A percentile compares a stretch with the other conserved stretches of the same genome.
Evolutionary conservation across 2,329 filamentous ascomycete genomes (phyloP).

Genomic region (Verticillium nubilum): DNA sequence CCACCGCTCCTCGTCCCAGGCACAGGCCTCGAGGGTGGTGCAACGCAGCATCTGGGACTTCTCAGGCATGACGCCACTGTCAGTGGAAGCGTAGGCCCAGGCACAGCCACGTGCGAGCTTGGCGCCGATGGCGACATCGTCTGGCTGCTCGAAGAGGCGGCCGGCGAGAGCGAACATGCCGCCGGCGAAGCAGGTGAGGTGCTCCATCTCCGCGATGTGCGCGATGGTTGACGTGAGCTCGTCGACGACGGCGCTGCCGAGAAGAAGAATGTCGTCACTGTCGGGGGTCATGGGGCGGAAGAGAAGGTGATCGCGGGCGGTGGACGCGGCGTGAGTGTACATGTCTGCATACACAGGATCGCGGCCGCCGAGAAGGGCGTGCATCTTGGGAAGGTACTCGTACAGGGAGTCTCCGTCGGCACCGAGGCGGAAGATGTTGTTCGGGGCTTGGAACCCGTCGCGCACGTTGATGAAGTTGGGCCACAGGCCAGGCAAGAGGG

Average conservation of each 20-base stretch:
- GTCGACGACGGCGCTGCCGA: conserved; percentile 29
- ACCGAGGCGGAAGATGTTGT: conserved; percentile 28
- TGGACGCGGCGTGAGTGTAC: conserved; percentile 49
- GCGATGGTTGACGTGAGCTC: conserved; percentile 7
- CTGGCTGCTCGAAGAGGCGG: conserved; percentile 31
- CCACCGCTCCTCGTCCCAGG: background rate
- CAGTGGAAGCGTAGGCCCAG: conserved; percentile 42
- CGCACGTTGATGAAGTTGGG: conserved; percentile 57
- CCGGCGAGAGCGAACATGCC: conserved; percentile 45
- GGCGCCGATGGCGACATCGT: conserved; percentile 35
- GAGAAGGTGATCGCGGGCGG: conserved; percentile 51
- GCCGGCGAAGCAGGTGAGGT: conserved; percentile 46
- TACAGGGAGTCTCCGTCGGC: conserved; percentile 35
- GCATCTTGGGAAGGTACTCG: conserved; percentile 37
- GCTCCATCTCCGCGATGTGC: conserved; percentile 30
- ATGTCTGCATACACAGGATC: conserved; percentile 50
- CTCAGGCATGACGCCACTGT: conserved; percentile 49
- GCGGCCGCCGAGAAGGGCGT: conserved; percentile 53
- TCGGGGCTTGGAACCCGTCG: conserved; percentile 34
- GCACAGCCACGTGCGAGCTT: conserved; percentile 46
- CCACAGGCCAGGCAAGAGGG: conserved; percentile 68
- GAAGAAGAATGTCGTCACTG: conserved; percentile 49
- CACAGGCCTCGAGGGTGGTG: conserved; percentile 6
- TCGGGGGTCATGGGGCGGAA: conserved; percentile 49
- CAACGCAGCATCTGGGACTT: conserved; percentile 37